phyloP scores from a whole-genome alignment of 1,139 yeast species.

The Magnusiomyces sp. region DNA sequence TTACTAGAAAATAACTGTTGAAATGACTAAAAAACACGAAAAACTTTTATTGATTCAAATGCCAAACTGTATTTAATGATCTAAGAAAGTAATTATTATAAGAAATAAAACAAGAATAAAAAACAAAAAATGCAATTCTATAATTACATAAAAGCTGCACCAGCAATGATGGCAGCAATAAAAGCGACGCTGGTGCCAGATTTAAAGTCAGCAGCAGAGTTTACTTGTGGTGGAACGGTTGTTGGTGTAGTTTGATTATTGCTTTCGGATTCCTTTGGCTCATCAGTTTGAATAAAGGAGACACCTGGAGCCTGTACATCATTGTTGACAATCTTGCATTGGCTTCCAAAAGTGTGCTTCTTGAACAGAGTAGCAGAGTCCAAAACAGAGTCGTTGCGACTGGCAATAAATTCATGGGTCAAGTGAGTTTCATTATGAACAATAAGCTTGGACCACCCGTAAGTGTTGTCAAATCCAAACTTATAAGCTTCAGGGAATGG shows the following conservation, averaged over 20 bases:
- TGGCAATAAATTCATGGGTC: conserved; percentile 35
- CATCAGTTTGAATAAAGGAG: too few species aligned
- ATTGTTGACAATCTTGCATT: too few species aligned
- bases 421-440: conserved; percentile 45
- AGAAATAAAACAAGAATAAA: neutral
- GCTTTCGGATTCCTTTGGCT: too few species aligned
- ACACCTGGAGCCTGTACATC: too few species aligned
- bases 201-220: neutral
- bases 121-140: neutral
- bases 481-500: neutral
- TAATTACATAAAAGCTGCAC: neutral
- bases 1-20: too few species aligned
- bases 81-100: neutral
- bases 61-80: neutral
- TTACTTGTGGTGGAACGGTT: neutral
- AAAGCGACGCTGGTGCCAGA: neutral
- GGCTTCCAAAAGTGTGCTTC: conserved; percentile 8
- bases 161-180: neutral
- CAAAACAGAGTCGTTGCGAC: conserved; percentile 36
- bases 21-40: too few species aligned
- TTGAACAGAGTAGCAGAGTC: conserved; percentile 26
- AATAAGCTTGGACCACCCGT: conserved; percentile 33
- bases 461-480: conserved; percentile 18
- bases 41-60: too few species aligned
- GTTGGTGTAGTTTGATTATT: neutral